Conservation (phyloP, 2,329 filamentous ascomycete genomes). For the Aspergillus intermedius region DNA sequence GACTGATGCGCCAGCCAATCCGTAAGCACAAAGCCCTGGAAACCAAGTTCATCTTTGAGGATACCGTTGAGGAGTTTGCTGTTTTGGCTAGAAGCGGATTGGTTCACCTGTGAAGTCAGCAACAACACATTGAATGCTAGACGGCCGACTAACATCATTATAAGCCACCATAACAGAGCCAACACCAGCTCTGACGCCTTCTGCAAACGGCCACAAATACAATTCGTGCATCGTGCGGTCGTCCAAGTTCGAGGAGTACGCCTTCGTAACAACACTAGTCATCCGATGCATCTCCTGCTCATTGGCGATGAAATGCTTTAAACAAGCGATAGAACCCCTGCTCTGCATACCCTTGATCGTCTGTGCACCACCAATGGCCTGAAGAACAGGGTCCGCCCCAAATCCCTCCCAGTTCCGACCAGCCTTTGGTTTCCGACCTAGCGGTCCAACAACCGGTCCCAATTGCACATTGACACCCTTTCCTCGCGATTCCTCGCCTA, state of each 20-base stretch:
- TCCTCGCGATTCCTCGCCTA: conserved; percentile 65
- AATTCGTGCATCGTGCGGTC: conserved; percentile 44
- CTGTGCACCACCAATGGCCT: conserved; percentile 45
- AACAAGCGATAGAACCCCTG: conserved; percentile 49
- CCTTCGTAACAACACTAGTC: conserved; percentile 38
- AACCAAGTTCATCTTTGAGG: conserved; percentile 67
- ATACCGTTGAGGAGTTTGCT: conserved; percentile 62
- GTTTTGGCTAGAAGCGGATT: conserved; percentile 61
- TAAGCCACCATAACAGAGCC: conserved; percentile 42
- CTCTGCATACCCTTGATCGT: conserved; percentile 54
- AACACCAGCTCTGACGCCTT: conserved; percentile 42
- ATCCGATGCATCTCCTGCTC: conserved; percentile 43
- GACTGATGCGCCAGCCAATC: conserved; percentile 62
- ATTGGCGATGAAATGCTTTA: conserved; percentile 54
- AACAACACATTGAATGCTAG: not conserved
- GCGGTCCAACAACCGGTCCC: conserved; percentile 63
- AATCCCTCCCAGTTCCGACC: conserved; percentile 74
- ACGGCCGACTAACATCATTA: conserved; percentile 29
- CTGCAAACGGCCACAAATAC: conserved; percentile 47
- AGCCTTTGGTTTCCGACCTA: conserved; percentile 65
- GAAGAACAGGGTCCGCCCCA: conserved; percentile 61
- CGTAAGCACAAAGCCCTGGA: conserved; percentile 64
- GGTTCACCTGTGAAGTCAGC: conserved; percentile 48
- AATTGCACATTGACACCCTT: conserved; percentile 68
- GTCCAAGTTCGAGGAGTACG: conserved; percentile 46